These are phyloP conservation scores for Rhizopus microsporus DNA, from an alignment of 371 early-diverging fungal genomes.

Conservation along the genomic window DNA sequence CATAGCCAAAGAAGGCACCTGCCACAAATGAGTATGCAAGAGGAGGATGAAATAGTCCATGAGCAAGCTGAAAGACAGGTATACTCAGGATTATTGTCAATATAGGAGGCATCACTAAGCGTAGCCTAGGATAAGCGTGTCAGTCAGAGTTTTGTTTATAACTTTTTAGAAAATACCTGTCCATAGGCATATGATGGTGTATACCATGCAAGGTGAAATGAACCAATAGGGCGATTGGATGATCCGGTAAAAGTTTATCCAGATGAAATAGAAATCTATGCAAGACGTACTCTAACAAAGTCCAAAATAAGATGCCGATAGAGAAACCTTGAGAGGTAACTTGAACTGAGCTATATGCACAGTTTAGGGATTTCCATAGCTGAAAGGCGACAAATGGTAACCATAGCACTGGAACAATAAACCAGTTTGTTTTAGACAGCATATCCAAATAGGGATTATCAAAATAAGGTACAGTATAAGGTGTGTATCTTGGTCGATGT, in stretches of 20 bases:
- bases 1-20: conserved; percentile 83
- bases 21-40: conserved; percentile 65
- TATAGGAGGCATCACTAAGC: conserved; percentile 97
- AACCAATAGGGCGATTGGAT: conserved; percentile 63
- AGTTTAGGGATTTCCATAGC: conserved; percentile 29
- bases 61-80: conserved; percentile 59
- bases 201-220: conserved; percentile 95
- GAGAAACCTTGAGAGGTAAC: conserved; percentile 35
- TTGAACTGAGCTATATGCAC: background rate
- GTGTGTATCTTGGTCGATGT: conserved; percentile 77
- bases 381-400: conserved; percentile 66
- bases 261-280: conserved; percentile 94
- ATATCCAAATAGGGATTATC: conserved; percentile 69
- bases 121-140: conserved; percentile 54
- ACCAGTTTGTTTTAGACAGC: conserved; percentile 91
- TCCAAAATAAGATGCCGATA: conserved; percentile 79
- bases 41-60: conserved; percentile 50
- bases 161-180: conserved; percentile 55
- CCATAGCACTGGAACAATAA: conserved; percentile 87
- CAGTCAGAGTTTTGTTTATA: background rate
- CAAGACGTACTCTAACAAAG: conserved; percentile 76
- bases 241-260: conserved; percentile 85
- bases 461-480: conserved; percentile 76
- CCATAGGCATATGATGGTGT: conserved; percentile 97
- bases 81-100: conserved; percentile 67